Conservation (phyloP, 345 rosid species). For the Carallia pectinifolia region DNA sequence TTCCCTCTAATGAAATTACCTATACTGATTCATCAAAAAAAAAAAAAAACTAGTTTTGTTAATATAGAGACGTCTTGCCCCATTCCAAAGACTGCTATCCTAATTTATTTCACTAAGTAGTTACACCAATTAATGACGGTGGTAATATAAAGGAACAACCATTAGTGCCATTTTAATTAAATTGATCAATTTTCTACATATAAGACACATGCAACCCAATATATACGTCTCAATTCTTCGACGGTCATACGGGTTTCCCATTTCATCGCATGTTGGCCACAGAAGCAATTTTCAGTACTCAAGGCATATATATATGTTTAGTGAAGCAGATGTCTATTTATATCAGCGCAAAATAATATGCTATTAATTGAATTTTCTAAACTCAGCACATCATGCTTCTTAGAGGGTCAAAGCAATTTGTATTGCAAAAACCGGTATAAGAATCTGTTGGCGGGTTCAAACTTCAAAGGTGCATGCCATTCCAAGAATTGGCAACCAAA, state of each 20-base stretch:
- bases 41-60: slow-evolving; percentile 7
- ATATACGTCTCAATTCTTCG: too few species aligned
- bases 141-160: not conserved
- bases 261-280: not conserved
- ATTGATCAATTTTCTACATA: not conserved
- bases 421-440: not conserved
- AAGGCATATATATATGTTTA: not conserved
- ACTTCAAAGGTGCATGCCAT: slow-evolving; percentile 19
- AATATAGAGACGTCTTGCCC: slow-evolving; percentile 51
- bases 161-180: not conserved
- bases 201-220: too few species aligned
- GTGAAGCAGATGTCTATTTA: not conserved
- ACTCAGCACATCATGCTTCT: not conserved
- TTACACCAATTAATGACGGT: slow-evolving; percentile 16
- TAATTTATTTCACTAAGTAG: slow-evolving; percentile 30
- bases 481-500: slow-evolving; percentile 11
- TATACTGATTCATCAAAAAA: too few species aligned
- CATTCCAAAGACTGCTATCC: slow-evolving; percentile 38
- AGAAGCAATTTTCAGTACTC: not conserved
- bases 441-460: not conserved
- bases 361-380: slow-evolving; percentile 17
- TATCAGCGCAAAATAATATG: slow-evolving; percentile 13
- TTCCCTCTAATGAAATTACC: too few species aligned
- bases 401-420: not conserved
- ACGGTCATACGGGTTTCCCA: too few species aligned